Base-by-base conservation (phyloP, 1,139 yeast species). In the Candida labiduridarum region DNA sequence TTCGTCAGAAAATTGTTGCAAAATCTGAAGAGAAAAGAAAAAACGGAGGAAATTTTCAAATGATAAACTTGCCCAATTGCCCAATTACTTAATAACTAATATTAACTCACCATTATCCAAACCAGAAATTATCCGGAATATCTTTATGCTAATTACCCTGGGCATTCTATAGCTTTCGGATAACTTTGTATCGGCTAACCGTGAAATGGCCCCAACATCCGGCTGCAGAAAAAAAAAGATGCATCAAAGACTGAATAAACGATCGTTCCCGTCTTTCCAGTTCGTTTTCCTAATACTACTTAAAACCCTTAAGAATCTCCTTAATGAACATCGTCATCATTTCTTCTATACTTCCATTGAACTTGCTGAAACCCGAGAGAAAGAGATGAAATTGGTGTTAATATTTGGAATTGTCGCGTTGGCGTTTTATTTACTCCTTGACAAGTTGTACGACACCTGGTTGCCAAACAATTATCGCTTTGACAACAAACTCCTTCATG, bases 381-480 rank as follows among this genome's bases (percentile, higher is more conserved):
- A 27, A 38, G 15, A 22, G 61, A 60, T 38, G 41, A 38, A 38
- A 7, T 12, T 22, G 55, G 52, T 60, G 41, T 54, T 61, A 38
- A 54, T 56, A 45, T 50, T 62, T 18, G 52, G 56, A 3, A 44
- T 57, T n/a, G 50, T 69, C 27, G 68, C 71, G 0, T 41, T 64
- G 15, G 58, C 60, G 9, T 15, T 70, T 31, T 78, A 64, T 60
- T 56, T 59, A 19, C 49, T 70, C 3, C 61, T 80, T 59, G 71
- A 82, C 63, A 60, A 60, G 43, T 63, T 83, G 42, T 83, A 72
- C 66, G 61, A 74, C 62, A 74, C 82, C 12, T 85, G 89, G 89
- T 74, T 91, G 51, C 96, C 96, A 30, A 62, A 63, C 16, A 73
- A 78, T 60, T 92, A 79, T 68, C 75, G 83, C 39, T 87, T 84